phyloP scores from a whole-genome alignment of 2,329 filamentous ascomycete species.

The Leptodontidium sp. region DNA sequence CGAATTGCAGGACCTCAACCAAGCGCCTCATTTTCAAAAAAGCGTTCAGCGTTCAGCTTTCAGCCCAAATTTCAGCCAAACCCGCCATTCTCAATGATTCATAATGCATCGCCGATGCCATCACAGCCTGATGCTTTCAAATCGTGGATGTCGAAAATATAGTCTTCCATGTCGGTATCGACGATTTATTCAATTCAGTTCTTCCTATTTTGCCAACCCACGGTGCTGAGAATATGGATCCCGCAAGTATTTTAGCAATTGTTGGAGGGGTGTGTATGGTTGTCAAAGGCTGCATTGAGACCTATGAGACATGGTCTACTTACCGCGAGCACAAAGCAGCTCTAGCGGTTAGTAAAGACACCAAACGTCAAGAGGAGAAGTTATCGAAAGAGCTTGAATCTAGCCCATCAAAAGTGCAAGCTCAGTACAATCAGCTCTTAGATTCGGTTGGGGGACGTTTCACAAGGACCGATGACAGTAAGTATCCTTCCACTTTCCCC shows the following conservation, averaged over 20 bases:
- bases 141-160: background rate
- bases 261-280: slow-evolving; percentile 18
- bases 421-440: background rate
- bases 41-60: background rate
- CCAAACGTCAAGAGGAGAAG: slow-evolving; percentile 4
- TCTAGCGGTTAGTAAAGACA: background rate
- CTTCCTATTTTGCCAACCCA: background rate
- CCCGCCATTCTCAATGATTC: background rate
- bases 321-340: background rate
- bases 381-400: slow-evolving; percentile 2
- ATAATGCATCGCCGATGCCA: background rate
- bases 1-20: background rate
- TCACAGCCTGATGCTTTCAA: slow-evolving; percentile 1
- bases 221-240: slow-evolving; percentile 1
- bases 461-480: background rate
- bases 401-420: slow-evolving; percentile 3
- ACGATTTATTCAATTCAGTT: background rate
- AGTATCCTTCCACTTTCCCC: background rate
- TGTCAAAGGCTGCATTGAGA: slow-evolving; percentile 11
- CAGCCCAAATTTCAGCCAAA: background rate
- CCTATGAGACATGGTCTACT: slow-evolving; percentile 4
- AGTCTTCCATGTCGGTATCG: background rate
- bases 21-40: background rate
- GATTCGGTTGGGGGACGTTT: background rate
- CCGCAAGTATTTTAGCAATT: slow-evolving; percentile 19